Conservation (phyloP, 257 asterid species). For the Agastache rugosa region DNA sequence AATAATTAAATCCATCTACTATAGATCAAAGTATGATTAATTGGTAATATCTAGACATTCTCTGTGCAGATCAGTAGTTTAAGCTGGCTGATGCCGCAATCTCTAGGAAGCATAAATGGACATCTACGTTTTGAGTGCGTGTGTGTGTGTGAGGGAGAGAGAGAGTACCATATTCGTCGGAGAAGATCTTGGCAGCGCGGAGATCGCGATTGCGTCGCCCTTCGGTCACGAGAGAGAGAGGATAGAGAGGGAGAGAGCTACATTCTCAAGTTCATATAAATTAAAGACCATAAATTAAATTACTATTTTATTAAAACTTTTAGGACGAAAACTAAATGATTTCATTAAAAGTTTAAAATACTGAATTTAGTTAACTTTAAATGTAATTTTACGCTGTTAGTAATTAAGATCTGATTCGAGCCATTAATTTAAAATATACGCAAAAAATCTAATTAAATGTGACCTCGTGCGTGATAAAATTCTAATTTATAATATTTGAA, state of each 20-base stretch:
- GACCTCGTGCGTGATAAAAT: too few relatives aligned
- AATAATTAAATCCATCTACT: slow-evolving; percentile 1
- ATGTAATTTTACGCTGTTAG: too few relatives aligned
- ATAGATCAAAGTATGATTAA: neutral
- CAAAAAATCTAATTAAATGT: too few relatives aligned
- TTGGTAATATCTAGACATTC: neutral
- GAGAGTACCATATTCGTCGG: slow-evolving; percentile 25
- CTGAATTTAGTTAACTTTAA: neutral
- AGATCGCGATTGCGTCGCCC: slow-evolving; percentile 26
- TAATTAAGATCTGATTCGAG: too few relatives aligned
- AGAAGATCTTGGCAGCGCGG: slow-evolving; percentile 30
- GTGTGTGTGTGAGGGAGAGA: slow-evolving; percentile 1
- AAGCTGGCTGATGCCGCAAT: slow-evolving; percentile 19
- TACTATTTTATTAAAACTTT: too few relatives aligned
- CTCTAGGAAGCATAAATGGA: neutral
- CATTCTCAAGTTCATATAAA: neutral
- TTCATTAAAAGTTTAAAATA: neutral
- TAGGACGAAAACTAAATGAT: neutral
- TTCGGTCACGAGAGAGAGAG: slow-evolving; percentile 5
- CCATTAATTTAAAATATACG: too few relatives aligned
- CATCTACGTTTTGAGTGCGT: neutral
- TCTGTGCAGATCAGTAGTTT: slow-evolving; percentile 20
- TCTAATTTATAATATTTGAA: too few relatives aligned
- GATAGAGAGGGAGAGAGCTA: neutral
- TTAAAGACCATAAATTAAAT: neutral